Evolutionary conservation across 169 alveolate species (phyloP).

Genomic region (Cryptosporidium sp.): DNA sequence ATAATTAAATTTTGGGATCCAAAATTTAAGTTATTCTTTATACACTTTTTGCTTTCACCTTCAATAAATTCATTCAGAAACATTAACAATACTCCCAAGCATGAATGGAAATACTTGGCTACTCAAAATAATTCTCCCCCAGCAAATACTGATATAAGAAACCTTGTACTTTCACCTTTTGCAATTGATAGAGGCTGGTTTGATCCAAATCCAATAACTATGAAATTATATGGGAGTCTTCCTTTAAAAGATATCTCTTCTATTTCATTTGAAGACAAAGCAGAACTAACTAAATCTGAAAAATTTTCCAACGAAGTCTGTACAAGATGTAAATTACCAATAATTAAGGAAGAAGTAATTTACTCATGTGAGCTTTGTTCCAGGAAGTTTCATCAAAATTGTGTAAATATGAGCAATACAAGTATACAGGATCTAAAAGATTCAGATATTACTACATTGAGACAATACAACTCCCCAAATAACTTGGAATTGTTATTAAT

Average conservation of each 20-base stretch:
- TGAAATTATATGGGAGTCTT: constrained; percentile 24
- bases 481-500: constrained; percentile 10
- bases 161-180: constrained; percentile 66
- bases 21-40: constrained; percentile 49
- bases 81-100: not conserved
- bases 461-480: not conserved
- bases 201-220: constrained; percentile 62
- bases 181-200: constrained; percentile 77
- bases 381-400: constrained; percentile 7
- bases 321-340: constrained; percentile 11
- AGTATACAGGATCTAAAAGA: constrained; percentile 47
- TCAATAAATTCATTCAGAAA: not conserved
- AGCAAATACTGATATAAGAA: constrained; percentile 1
- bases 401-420: constrained; percentile 7
- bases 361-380: not conserved
- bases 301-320: not conserved
- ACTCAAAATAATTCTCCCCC: constrained; percentile 60
- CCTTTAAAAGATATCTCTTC: not conserved
- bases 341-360: not conserved
- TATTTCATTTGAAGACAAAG: not conserved
- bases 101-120: constrained; percentile 58
- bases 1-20: constrained; percentile 72
- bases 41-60: constrained; percentile 64
- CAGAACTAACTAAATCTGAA: not conserved
- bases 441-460: constrained; percentile 3